Base-by-base conservation (phyloP, 306 rosid genomes). In the Rosa lucieae region DNA sequence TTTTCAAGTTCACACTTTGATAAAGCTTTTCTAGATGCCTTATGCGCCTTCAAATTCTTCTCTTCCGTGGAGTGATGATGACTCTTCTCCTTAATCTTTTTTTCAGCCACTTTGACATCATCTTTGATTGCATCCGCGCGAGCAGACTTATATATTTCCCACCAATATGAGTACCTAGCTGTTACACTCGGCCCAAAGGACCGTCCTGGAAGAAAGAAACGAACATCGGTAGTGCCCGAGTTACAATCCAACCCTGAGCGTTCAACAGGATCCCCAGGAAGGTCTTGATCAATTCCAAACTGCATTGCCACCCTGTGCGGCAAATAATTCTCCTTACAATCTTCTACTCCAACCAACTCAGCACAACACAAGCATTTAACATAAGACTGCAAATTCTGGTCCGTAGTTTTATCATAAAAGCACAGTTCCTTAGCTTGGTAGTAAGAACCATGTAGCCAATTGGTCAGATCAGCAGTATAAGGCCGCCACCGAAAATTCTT, bases 281-380 rank as follows among this genome's bases (percentile, higher is more conserved):
- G 67, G 67, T 88, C 89, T 61, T 88, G 92, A 73, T 93, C 94
- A 71, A 88, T 42, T 5, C 94, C 92, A n/a, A 93, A 90, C 43
- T 90, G 92, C 96, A 87, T 84, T 2, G 92, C 85, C 51, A 90
- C 91, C 1, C 90, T 73, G 29, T 89, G 87, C 2, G 94, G 94
- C 0, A 75, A 59, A 78, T 89, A 89, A 18, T 72, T 74, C 82
- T 82, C 88, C 21, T 59, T 32, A 55, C 76, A 75, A 10, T 26
- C 62, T 0, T 77, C 80, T 18, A 86, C 26, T 4, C 92, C 94
- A 29, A 78, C 85, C 81, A 91, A 71, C 58, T 81, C 74, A 52
- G 79, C 78, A 23, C 72, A 61, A 61, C 82, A 78, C 76, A 89
- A 51, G 76, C 91, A 89, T n/a, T 39, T 56, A 61, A 63, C 81